These are phyloP conservation scores for Prunella vulgaris DNA, from an alignment of 257 asterid genomes.

Conservation along the genomic window DNA sequence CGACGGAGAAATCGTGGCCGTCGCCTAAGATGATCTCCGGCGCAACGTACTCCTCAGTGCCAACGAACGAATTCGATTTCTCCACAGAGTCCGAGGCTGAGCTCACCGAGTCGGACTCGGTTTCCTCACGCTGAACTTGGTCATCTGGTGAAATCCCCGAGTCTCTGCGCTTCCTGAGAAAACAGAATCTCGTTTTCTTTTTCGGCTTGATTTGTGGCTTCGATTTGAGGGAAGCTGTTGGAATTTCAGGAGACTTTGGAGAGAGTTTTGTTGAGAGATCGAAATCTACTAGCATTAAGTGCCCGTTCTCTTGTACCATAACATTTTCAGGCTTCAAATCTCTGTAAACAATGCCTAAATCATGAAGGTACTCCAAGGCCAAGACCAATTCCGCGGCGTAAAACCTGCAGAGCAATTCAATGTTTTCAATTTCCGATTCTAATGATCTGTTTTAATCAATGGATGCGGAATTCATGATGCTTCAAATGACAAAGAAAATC, in stretches of 20 bases:
- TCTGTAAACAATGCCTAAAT: slow-evolving; percentile 74
- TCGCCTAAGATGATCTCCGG: slow-evolving; percentile 80
- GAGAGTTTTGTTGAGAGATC: slow-evolving; percentile 83
- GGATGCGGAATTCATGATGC: neutral
- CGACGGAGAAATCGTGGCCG: slow-evolving; percentile 94
- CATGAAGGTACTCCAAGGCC: slow-evolving; percentile 80
- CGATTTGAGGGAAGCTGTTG: slow-evolving; percentile 23
- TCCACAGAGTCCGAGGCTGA: slow-evolving; percentile 39
- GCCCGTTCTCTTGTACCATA: slow-evolving; percentile 87
- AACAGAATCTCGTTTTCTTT: slow-evolving; percentile 24
- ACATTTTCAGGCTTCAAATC: slow-evolving; percentile 96
- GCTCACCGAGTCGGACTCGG: slow-evolving; percentile 27
- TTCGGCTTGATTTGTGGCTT: slow-evolving; percentile 26
- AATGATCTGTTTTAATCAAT: neutral
- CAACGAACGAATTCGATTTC: slow-evolving; percentile 91
- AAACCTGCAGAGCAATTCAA: slow-evolving; percentile 48
- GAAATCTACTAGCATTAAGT: slow-evolving; percentile 83
- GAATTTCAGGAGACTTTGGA: slow-evolving; percentile 39
- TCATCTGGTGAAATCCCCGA: slow-evolving; percentile 45
- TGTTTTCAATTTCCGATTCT: neutral
- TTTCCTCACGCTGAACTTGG: slow-evolving; percentile 33
- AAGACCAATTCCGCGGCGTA: slow-evolving; percentile 88
- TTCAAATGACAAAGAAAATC: neutral
- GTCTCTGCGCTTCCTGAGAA: slow-evolving; percentile 31
- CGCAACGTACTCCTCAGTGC: slow-evolving; percentile 91